phyloP scores from a whole-genome alignment of 164 flowering plant genomes.

The Vitis rotundifolia region DNA sequence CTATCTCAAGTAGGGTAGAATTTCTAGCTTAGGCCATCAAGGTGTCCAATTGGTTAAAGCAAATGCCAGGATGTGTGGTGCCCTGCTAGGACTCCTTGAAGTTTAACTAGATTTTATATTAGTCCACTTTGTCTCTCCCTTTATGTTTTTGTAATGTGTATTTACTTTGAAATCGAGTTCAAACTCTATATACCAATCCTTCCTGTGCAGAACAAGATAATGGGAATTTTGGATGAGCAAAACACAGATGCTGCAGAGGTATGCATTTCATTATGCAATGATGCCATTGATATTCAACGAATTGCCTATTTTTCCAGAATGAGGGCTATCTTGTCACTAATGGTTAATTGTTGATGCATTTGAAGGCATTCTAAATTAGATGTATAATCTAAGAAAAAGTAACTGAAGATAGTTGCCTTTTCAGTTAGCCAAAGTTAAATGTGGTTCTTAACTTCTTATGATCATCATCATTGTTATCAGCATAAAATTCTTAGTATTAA shows the following conservation, averaged over 20 bases:
- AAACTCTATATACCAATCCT: not conserved
- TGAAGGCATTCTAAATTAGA: not conserved
- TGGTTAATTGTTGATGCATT: slow-evolving; percentile 1
- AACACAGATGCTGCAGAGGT: slow-evolving; percentile 37
- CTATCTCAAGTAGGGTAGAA: too few species aligned
- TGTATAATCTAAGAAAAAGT: not conserved
- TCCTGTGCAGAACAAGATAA: slow-evolving; percentile 36
- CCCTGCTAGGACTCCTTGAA: too few species aligned
- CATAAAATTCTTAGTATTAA: too few species aligned
- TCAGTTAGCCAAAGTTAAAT: too few species aligned
- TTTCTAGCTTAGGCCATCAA: too few species aligned
- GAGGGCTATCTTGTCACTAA: not conserved
- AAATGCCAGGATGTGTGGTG: too few species aligned
- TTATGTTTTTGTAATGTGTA: not conserved
- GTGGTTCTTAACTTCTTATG: too few species aligned
- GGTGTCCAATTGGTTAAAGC: too few species aligned
- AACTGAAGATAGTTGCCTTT: not conserved
- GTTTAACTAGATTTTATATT: too few species aligned
- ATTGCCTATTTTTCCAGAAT: not conserved
- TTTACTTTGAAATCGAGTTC: not conserved
- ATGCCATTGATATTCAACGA: not conserved
- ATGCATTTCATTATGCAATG: slow-evolving; percentile 3
- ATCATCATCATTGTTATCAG: too few species aligned
- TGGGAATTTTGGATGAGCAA: slow-evolving; percentile 13
- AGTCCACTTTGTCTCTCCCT: not conserved